Evolutionary conservation across 306 rosid species (phyloP).

Genomic region (Cyclanthera cordifolia): DNA sequence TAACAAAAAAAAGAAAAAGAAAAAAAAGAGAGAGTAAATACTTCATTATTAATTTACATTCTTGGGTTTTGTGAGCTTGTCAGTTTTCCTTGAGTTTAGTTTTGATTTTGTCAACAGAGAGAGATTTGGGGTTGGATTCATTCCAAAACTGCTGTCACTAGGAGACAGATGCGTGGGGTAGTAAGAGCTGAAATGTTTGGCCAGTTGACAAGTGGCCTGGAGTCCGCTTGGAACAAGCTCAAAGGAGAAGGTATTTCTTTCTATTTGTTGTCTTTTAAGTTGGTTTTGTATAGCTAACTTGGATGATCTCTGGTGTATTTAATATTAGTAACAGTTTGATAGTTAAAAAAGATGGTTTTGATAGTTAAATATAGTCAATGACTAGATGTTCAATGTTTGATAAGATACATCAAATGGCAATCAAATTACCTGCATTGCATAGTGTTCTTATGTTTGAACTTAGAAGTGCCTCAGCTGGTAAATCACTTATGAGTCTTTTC

Average conservation of each 20-base stretch:
- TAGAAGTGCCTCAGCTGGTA: neutral
- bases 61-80: too few species aligned
- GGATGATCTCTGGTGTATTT: neutral
- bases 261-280: neutral
- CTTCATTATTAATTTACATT: neutral
- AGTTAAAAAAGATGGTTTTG: too few species aligned
- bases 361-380: neutral
- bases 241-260: constrained; percentile 66
- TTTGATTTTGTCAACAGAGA: constrained; percentile 34
- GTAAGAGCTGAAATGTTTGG: constrained; percentile 97
- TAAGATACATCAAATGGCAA: neutral
- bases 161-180: constrained; percentile 38
- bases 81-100: neutral
- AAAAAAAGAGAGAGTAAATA: neutral
- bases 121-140: constrained; percentile 85
- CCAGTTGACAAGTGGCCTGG: constrained; percentile 80
- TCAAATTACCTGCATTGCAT: neutral
- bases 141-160: constrained; percentile 30
- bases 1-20: too few species aligned
- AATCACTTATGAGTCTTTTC: neutral
- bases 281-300: too few species aligned
- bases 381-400: neutral
- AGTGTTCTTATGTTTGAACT: neutral
- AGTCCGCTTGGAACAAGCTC: constrained; percentile 93
- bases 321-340: neutral